Percentiles rank a stretch among this genome's conserved stretches.
Conservation (phyloP, 768 basidiomycete species). For the Agaricus bisporus region DNA sequence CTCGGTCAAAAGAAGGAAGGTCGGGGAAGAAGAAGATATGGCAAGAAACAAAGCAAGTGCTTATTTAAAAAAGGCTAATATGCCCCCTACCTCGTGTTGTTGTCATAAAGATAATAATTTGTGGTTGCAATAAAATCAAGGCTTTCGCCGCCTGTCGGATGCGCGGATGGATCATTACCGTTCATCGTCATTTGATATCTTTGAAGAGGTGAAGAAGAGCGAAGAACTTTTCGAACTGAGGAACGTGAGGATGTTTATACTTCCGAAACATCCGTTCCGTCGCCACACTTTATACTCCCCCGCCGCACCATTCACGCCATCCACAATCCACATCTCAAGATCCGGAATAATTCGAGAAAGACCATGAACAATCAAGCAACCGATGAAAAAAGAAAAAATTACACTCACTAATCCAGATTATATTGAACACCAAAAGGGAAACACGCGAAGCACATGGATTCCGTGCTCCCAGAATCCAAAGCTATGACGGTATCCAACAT, state of each 20-base stretch:
- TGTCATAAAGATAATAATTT: conserved; percentile 11
- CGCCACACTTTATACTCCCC: conserved; percentile 2
- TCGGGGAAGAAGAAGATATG: conserved; percentile 1
- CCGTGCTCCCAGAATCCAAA: not conserved
- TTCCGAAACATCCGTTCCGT: not conserved
- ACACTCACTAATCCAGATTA: not conserved
- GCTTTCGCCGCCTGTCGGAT: not conserved
- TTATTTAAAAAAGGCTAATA: conserved; percentile 11
- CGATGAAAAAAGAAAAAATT: not conserved
- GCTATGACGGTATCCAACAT: not conserved
- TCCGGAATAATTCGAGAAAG: not conserved
- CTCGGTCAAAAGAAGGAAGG: not conserved
- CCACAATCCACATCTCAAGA: not conserved
- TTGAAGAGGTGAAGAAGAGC: too few species aligned
- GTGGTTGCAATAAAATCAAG: conserved; percentile 15
- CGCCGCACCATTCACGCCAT: not conserved
- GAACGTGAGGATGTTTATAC: not conserved
- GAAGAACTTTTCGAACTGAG: not conserved
- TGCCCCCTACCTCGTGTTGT: conserved; percentile 10
- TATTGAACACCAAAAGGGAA: not conserved
- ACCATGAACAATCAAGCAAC: not conserved
- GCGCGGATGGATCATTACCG: not conserved
- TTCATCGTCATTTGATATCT: not conserved
- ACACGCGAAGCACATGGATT: not conserved
- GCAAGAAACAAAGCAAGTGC: conserved; percentile 1